A percentile compares a stretch with the other conserved stretches of the same genome.
These are phyloP conservation scores for Pichia insulana DNA, from an alignment of 805 yeast species.

Conservation along the genomic window DNA sequence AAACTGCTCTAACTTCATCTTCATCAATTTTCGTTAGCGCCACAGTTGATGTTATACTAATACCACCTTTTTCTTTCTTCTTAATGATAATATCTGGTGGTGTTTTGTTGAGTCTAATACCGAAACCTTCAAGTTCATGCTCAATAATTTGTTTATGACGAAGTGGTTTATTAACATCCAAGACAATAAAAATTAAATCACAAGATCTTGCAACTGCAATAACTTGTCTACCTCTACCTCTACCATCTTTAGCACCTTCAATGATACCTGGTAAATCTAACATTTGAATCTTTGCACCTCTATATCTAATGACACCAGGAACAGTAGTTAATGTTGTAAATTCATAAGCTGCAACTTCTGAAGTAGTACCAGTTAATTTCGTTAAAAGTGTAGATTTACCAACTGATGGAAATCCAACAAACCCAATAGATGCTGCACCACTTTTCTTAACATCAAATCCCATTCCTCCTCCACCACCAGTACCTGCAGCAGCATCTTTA, in stretches of 20 bases:
- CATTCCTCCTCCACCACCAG: conserved; percentile 87
- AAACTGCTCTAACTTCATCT: conserved; percentile 92
- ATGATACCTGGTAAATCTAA: conserved; percentile 84
- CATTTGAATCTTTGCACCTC: conserved; percentile 98
- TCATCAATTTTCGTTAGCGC: conserved; percentile 85
- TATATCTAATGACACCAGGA: conserved; percentile 91
- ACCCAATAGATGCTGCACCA: conserved; percentile 96
- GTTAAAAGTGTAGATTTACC: conserved; percentile 81
- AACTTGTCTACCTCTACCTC: conserved; percentile 92
- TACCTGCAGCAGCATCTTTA: conserved; percentile 55
- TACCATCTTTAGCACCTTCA: conserved; percentile 87
- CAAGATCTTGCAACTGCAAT: conserved; percentile 99
- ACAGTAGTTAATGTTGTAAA: conserved; percentile 96
- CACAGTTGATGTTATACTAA: conserved; percentile 86
- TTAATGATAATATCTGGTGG: conserved; percentile 91
- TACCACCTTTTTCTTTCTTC: conserved; percentile 94
- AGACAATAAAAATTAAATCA: conserved; percentile 81
- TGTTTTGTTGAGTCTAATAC: conserved; percentile 82
- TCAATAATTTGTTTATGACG: conserved; percentile 92
- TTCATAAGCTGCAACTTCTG: conserved; percentile 97
- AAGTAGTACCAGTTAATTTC: conserved; percentile 88
- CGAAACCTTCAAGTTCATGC: conserved; percentile 93
- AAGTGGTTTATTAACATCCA: conserved; percentile 94
- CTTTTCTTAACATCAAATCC: conserved; percentile 99
- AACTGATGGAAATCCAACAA: conserved; percentile 97